These are phyloP conservation scores for Chalciporus sp. DNA, from an alignment of 1,284 basidiomycete genomes.

Conservation along the genomic window DNA sequence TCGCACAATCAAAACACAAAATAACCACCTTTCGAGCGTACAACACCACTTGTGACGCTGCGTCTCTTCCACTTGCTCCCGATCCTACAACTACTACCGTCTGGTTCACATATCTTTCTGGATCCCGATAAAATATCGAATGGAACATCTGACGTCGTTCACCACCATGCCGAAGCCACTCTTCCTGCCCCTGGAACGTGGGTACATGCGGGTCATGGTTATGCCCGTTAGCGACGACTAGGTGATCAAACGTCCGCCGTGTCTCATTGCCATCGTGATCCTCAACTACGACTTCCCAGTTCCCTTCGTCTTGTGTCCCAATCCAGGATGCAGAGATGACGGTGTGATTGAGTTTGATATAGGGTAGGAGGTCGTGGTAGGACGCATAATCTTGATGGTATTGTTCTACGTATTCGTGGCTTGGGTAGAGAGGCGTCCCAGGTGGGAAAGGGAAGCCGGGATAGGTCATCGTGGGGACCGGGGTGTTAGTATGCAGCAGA, in stretches of 20 bases:
- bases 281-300: slow-evolving; percentile 46
- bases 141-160: slow-evolving; percentile 46
- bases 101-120: slow-evolving; percentile 43
- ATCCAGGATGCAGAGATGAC: slow-evolving; percentile 48
- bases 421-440: slow-evolving; percentile 50
- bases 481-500: slow-evolving; percentile 55
- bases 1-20: not conserved
- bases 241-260: slow-evolving; percentile 46
- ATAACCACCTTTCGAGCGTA: slow-evolving; percentile 42
- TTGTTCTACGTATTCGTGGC: slow-evolving; percentile 46
- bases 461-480: slow-evolving; percentile 55
- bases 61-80: slow-evolving; percentile 53
- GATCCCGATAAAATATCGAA: slow-evolving; percentile 56
- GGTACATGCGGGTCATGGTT: slow-evolving; percentile 50
- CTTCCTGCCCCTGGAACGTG: slow-evolving; percentile 47
- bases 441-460: slow-evolving; percentile 53
- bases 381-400: slow-evolving; percentile 49
- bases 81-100: slow-evolving; percentile 55
- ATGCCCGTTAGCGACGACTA: slow-evolving; percentile 56
- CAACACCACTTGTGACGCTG: slow-evolving; percentile 43
- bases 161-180: slow-evolving; percentile 43
- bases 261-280: slow-evolving; percentile 17
- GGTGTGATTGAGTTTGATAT: slow-evolving; percentile 47
- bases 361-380: slow-evolving; percentile 40
- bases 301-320: slow-evolving; percentile 42